Percentiles rank a stretch among this genome's conserved stretches.
phyloP scores from a whole-genome alignment of 768 basidiomycete species.

The Pleurotus platypus region DNA sequence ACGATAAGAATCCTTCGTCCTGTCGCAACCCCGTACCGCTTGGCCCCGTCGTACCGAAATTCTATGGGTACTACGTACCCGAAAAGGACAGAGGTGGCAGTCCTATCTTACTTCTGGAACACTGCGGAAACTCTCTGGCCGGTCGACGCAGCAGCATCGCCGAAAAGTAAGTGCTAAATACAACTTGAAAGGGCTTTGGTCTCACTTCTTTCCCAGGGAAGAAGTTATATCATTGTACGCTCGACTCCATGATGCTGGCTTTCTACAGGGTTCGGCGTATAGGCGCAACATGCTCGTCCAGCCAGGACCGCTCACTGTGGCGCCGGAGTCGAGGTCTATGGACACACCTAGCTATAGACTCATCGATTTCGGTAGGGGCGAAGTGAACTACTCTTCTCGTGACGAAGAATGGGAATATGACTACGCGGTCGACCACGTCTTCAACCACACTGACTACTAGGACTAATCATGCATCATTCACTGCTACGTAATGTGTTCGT shows the following conservation, averaged over 20 bases:
- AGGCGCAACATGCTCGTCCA: conserved; percentile 40
- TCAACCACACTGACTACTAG: not conserved
- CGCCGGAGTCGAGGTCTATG: conserved; percentile 20
- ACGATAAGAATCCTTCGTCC: not conserved
- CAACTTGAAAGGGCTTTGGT: too few species aligned
- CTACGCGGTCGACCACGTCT: not conserved
- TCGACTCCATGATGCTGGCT: conserved; percentile 34
- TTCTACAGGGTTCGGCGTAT: conserved; percentile 37
- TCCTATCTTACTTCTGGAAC: conserved; percentile 38
- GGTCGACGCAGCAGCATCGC: conserved; percentile 4
- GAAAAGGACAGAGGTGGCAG: conserved; percentile 14
- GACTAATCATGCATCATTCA: too few species aligned
- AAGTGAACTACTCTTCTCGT: not conserved
- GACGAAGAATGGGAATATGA: not conserved
- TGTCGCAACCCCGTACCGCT: conserved; percentile 24
- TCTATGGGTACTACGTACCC: conserved; percentile 39
- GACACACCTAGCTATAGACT: conserved; percentile 35
- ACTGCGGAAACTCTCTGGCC: conserved; percentile 32
- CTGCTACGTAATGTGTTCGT: too few species aligned
- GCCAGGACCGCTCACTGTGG: conserved; percentile 31
- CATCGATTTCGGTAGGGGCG: conserved; percentile 43
- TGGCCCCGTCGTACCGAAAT: conserved; percentile 39
- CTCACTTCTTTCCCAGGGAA: not conserved
- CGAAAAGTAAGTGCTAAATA: too few species aligned
- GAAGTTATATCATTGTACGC: conserved; percentile 26